These are phyloP conservation scores for Trifolium fragiferum DNA, from an alignment of 306 rosid genomes.

Conservation along the genomic window DNA sequence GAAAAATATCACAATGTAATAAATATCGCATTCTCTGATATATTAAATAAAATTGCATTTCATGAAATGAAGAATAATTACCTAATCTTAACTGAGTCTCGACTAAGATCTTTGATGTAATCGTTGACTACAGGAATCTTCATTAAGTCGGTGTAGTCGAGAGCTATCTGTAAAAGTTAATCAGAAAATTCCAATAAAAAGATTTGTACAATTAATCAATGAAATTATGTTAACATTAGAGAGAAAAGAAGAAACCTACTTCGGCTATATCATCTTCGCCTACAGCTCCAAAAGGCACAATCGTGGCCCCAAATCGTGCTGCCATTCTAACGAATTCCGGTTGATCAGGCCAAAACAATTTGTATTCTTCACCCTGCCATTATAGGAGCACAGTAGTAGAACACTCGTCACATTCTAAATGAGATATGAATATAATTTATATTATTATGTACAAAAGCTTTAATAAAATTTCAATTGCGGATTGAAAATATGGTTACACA, in stretches of 20 bases:
- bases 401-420: constrained; percentile 6
- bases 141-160: constrained; percentile 75
- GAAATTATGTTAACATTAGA: not conserved
- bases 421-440: not conserved
- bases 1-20: not conserved
- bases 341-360: constrained; percentile 82
- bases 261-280: constrained; percentile 88
- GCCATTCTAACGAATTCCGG: constrained; percentile 99
- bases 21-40: not conserved
- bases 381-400: constrained; percentile 12
- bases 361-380: constrained; percentile 84
- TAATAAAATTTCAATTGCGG: not conserved
- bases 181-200: not conserved
- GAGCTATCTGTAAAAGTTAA: constrained; percentile 60
- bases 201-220: not conserved
- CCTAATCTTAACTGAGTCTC: constrained; percentile 55
- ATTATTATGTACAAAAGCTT: not conserved
- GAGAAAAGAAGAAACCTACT: constrained; percentile 56
- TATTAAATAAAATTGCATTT: not conserved
- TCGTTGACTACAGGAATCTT: constrained; percentile 64
- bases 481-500: constrained; percentile 11
- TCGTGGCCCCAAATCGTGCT: constrained; percentile 87
- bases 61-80: constrained; percentile 43
- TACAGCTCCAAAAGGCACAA: constrained; percentile 94
- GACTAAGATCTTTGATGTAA: constrained; percentile 33